A percentile compares a stretch with the other conserved stretches of the same genome.
Evolutionary conservation across 495 filamentous ascomycete species (phyloP).

Genomic region (Peziza echinospora): DNA sequence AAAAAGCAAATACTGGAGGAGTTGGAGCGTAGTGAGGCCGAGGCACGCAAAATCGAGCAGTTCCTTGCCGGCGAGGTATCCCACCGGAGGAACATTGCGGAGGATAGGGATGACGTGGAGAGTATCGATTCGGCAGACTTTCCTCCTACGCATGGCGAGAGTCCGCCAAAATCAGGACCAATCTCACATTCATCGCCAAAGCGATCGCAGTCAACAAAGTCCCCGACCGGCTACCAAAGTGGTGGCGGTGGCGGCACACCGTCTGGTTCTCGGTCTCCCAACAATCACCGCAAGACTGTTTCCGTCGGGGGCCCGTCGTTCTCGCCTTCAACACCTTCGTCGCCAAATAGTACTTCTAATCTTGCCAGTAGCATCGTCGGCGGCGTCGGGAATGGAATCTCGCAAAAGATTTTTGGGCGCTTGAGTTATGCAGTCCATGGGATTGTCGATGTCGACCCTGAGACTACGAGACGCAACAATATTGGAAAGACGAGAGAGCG

Average conservation of each 20-base stretch:
- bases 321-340: background rate
- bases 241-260: background rate
- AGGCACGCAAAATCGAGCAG: slow-evolving; percentile 79
- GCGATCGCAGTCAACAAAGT: slow-evolving; percentile 17
- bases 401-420: slow-evolving; percentile 66
- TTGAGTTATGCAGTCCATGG: slow-evolving; percentile 89
- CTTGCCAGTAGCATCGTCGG: background rate
- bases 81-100: slow-evolving; percentile 12
- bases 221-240: slow-evolving; percentile 9
- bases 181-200: slow-evolving; percentile 39
- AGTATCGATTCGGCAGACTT: slow-evolving; percentile 79
- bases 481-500: slow-evolving; percentile 83
- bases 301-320: background rate
- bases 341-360: background rate
- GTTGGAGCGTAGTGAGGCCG: slow-evolving; percentile 69
- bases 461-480: slow-evolving; percentile 72
- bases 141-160: slow-evolving; percentile 64
- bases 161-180: slow-evolving; percentile 18
- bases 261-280: background rate
- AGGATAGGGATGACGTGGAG: slow-evolving; percentile 40
- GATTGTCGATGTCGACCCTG: slow-evolving; percentile 86
- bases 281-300: background rate
- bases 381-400: slow-evolving; percentile 12
- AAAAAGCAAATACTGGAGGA: slow-evolving; percentile 60
- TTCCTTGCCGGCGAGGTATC: slow-evolving; percentile 37